phyloP scores from a whole-genome alignment of 2,329 filamentous ascomycete genomes.

The Phoma sp. region DNA sequence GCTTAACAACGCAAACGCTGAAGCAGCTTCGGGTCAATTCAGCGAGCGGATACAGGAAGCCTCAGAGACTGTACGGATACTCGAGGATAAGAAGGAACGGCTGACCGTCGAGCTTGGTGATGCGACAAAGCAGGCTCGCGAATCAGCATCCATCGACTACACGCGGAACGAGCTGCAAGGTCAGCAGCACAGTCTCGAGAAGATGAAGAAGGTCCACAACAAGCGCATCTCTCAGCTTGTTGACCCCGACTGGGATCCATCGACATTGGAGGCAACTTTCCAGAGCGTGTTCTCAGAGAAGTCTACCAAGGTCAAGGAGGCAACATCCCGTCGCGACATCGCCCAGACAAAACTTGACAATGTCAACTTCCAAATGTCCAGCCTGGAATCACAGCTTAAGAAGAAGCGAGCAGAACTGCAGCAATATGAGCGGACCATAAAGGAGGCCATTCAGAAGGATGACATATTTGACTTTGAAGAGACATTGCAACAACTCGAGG shows the following conservation, averaged over 20 bases:
- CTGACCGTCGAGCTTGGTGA: conserved; percentile 83
- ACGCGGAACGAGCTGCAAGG: conserved; percentile 80
- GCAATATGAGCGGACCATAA: conserved; percentile 67
- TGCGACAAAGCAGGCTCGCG: conserved; percentile 79
- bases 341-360: conserved; percentile 76
- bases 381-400: conserved; percentile 67
- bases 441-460: conserved; percentile 55
- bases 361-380: conserved; percentile 74
- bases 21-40: conserved; percentile 69
- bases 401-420: conserved; percentile 69
- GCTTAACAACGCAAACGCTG: conserved; percentile 67
- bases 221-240: conserved; percentile 72
- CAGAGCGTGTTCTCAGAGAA: conserved; percentile 68
- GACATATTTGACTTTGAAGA: conserved; percentile 56
- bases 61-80: conserved; percentile 67
- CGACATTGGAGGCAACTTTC: conserved; percentile 74
- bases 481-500: conserved; percentile 59
- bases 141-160: conserved; percentile 83
- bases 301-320: conserved; percentile 64
- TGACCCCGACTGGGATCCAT: conserved; percentile 70
- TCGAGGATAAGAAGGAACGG: conserved; percentile 75
- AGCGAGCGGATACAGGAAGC: conserved; percentile 73
- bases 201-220: conserved; percentile 76
- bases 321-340: conserved; percentile 73
- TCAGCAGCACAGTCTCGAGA: conserved; percentile 75